Conservation (phyloP, 495 filamentous ascomycete species). For the Tuber indicum region DNA sequence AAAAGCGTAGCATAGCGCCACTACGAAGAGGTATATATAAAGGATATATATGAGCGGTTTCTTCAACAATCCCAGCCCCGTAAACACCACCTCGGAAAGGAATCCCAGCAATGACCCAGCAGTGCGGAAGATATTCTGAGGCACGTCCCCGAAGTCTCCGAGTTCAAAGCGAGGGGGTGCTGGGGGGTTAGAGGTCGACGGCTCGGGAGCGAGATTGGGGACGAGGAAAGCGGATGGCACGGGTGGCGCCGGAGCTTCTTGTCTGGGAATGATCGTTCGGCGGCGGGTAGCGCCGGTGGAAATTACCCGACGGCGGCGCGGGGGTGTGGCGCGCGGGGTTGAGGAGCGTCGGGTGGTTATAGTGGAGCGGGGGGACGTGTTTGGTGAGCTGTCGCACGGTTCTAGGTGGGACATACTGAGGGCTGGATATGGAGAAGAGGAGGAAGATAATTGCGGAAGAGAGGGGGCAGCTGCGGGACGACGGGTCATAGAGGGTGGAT, state of each 20-base stretch:
- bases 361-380: neutral
- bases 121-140: neutral
- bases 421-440: neutral
- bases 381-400: neutral
- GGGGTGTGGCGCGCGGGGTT: neutral
- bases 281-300: neutral
- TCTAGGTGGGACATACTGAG: conserved; percentile 1
- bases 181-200: neutral
- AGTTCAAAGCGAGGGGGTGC: neutral
- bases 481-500: neutral
- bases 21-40: neutral
- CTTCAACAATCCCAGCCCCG: neutral
- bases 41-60: neutral
- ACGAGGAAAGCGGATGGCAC: neutral
- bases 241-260: neutral
- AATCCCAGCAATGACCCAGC: neutral
- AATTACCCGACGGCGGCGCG: neutral
- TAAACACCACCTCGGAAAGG: neutral
- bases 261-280: neutral
- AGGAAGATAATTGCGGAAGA: neutral
- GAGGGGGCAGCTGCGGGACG: neutral
- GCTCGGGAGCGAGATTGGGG: neutral
- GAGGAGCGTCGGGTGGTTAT: neutral
- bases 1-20: neutral
- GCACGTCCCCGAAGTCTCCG: neutral